Base-by-base conservation (phyloP, 2,329 filamentous ascomycete genomes). In the Colletotrichum eremochloae region DNA sequence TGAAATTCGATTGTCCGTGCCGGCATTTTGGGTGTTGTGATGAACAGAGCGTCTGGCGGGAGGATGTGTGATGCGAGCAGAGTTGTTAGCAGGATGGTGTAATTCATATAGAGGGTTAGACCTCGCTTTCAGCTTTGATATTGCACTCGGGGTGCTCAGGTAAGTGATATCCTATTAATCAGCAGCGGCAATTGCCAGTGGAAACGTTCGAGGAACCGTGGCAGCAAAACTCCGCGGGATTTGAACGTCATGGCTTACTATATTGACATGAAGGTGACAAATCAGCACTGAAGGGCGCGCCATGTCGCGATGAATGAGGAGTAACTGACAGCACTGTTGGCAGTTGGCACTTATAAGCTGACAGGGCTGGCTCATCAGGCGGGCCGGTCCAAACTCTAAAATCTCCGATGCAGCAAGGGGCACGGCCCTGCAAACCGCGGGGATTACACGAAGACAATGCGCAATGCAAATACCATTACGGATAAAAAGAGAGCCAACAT, bases 1-100 rank as follows among this genome's bases (percentile, higher is more conserved):
- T 93, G 91, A 85, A 89, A 94, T 57, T 75, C 75, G 29, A 76
- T 77, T 36, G 76, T 74, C 7, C 73, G 74, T 20, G 77, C 77
- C 3, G 79, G 78, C 79, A 81, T 81, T 5, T 48, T 76, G 36
- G 36, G 55, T 44, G 48, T 20, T 18, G 33, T 36, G 50, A 55
- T 58, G 62, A 56, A 55, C 24, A 61, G 29, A 20, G 52, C 57
- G 36, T 66, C 62, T 15, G 55, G 68, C 4, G 60, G 48, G n/a
- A 76, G 52, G 8, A 64, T 24, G 33, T 68, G 42, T 33, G 64
- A 63, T 24, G 62, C 57, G 33, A 67, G 55, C 9, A 74, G 50
- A 24, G 38, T 53, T 29, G 53, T 57, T 14, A 71, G 55, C 18
- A 74, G 60, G 5, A 57, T 5, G 6, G 53, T 69, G 44, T 66